phyloP scores from a whole-genome alignment of 768 basidiomycete genomes.

The Termitomyces heimii region DNA sequence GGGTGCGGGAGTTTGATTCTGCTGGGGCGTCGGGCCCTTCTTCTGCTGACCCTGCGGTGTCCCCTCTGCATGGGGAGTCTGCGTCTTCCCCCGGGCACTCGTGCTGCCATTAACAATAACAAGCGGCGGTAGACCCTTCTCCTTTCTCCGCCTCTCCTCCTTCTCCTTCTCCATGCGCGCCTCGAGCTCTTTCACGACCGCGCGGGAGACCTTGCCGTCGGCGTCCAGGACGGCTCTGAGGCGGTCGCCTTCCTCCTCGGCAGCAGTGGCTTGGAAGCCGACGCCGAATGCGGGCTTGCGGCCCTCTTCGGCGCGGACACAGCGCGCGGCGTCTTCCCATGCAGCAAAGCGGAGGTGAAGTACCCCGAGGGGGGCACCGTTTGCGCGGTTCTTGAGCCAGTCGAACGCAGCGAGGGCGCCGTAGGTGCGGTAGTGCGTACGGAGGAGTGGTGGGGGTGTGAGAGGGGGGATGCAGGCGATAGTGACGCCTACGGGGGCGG shows the following conservation, averaged over 20 bases:
- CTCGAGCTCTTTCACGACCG: slow-evolving; percentile 63
- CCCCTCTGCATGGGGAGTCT: background rate
- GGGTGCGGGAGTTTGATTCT: background rate
- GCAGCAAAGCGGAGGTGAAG: slow-evolving; percentile 63
- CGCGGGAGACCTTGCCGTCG: slow-evolving; percentile 57
- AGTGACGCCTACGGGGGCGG: slow-evolving; percentile 71
- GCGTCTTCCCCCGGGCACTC: background rate
- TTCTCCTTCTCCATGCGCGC: slow-evolving; percentile 41
- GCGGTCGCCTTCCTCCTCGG: slow-evolving; percentile 51
- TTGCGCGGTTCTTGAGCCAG: slow-evolving; percentile 70
- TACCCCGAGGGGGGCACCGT: slow-evolving; percentile 81
- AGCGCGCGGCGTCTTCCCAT: slow-evolving; percentile 64
- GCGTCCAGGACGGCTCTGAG: slow-evolving; percentile 78
- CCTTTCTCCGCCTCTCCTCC: slow-evolving; percentile 36
- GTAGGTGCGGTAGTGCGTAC: slow-evolving; percentile 55
- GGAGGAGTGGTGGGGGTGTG: slow-evolving; percentile 59
- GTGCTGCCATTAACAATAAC: background rate
- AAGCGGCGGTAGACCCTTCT: slow-evolving; percentile 14
- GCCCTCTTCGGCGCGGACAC: slow-evolving; percentile 64
- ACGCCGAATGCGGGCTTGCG: slow-evolving; percentile 41
- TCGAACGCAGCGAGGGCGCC: slow-evolving; percentile 67
- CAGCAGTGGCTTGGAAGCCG: background rate
- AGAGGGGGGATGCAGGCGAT: slow-evolving; percentile 68
- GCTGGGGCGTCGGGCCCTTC: background rate
- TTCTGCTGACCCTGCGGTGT: background rate